phyloP scores from a whole-genome alignment of 140 eudicot genomes.

The Flaveria floridana region DNA sequence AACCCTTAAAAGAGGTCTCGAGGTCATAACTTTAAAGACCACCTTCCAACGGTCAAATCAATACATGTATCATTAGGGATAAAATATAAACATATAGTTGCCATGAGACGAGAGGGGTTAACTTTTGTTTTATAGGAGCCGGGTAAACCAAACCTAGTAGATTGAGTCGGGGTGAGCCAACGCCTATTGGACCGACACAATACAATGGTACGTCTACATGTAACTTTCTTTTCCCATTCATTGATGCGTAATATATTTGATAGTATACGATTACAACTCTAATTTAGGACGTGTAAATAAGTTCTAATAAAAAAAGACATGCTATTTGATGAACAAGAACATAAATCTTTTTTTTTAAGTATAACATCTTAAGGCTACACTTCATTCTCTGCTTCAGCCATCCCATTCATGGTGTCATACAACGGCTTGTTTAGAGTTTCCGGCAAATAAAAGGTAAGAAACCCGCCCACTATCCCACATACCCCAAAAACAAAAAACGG shows the following conservation, averaged over 20 bases:
- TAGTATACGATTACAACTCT: neutral
- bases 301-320: neutral
- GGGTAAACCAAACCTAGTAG: too few species aligned
- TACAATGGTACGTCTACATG: neutral
- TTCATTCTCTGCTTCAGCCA: constrained; percentile 61
- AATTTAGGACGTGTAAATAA: neutral
- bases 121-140: too few species aligned
- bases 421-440: constrained; percentile 77
- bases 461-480: constrained; percentile 75
- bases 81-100: too few species aligned
- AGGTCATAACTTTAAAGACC: too few species aligned
- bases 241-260: neutral
- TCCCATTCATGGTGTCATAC: constrained; percentile 81
- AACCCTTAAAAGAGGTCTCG: too few species aligned
- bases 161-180: too few species aligned
- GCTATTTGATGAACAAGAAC: neutral
- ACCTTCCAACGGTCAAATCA: too few species aligned
- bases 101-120: too few species aligned
- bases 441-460: constrained; percentile 67
- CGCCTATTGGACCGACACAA: too few species aligned
- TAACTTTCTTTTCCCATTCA: neutral
- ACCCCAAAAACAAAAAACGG: constrained; percentile 78
- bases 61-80: too few species aligned
- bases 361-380: neutral
- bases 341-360: neutral